phyloP scores from a whole-genome alignment of 2,329 filamentous ascomycete genomes.

The Cladosporium sp. region DNA sequence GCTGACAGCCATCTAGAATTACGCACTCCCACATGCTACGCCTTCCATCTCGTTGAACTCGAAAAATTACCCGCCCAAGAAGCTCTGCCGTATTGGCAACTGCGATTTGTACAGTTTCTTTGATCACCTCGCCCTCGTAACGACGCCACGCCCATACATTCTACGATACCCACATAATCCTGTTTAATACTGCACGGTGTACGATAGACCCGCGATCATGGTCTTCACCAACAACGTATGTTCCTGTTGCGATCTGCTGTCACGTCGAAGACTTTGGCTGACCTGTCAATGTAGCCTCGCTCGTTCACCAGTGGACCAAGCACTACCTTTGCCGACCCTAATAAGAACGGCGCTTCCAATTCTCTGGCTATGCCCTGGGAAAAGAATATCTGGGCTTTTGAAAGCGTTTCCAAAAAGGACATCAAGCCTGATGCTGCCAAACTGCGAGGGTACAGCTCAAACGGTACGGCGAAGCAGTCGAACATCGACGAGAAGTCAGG shows the following conservation, averaged over 20 bases:
- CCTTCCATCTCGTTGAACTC: not conserved
- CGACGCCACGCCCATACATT: constrained; percentile 27
- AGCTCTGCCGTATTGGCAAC: not conserved
- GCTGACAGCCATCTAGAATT: constrained; percentile 7
- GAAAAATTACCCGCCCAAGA: not conserved
- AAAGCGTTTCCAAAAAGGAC: constrained; percentile 24
- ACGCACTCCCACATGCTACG: not conserved
- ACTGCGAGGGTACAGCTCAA: not conserved
- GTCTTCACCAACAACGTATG: constrained; percentile 26
- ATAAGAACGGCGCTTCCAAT: not conserved
- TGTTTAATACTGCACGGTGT: constrained; percentile 33
- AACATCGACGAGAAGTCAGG: constrained; percentile 9
- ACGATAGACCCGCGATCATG: constrained; percentile 25
- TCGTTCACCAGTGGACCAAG: constrained; percentile 25
- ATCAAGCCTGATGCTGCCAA: constrained; percentile 28
- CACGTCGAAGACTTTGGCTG: not conserved
- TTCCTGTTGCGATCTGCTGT: not conserved
- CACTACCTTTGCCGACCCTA: constrained; percentile 1
- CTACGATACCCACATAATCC: constrained; percentile 30
- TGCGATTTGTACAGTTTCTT: constrained; percentile 16
- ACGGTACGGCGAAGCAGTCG: not conserved
- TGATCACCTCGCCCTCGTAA: constrained; percentile 21
- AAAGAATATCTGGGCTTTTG: constrained; percentile 28
- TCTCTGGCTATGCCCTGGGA: constrained; percentile 2
- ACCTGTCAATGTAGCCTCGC: constrained; percentile 25